Evolutionary conservation across 345 rosid species (phyloP).

Genomic region (Rhizophora mangle): DNA sequence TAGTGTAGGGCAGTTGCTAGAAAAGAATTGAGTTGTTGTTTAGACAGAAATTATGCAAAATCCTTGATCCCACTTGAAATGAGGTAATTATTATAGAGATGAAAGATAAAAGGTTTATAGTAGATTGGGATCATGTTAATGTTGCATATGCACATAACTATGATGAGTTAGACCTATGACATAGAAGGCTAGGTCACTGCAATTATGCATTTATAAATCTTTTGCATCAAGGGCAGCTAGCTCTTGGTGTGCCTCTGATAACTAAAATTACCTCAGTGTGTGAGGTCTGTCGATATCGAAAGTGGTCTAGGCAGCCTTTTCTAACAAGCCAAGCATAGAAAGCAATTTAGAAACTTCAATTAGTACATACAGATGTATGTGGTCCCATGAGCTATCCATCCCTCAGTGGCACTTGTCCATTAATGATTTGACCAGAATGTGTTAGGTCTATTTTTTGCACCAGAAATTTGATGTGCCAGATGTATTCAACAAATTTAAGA

Average conservation of each 20-base stretch:
- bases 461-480: background rate
- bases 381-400: background rate
- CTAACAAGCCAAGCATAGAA: background rate
- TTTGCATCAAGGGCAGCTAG: no score
- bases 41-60: background rate
- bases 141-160: background rate
- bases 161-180: background rate
- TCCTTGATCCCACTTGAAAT: background rate
- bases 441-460: background rate
- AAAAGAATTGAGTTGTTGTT: background rate
- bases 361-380: background rate
- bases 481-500: background rate
- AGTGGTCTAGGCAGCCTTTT: background rate
- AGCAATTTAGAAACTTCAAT: background rate
- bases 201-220: background rate
- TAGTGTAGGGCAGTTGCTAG: background rate
- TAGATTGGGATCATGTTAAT: background rate
- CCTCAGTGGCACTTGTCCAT: background rate
- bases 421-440: background rate
- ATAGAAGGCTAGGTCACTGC: background rate
- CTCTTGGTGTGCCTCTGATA: background rate
- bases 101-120: background rate
- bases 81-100: background rate
- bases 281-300: background rate
- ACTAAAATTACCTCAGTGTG: background rate